Base-by-base conservation (phyloP, 805 yeast genomes). In the Lachancea thermotolerans region DNA sequence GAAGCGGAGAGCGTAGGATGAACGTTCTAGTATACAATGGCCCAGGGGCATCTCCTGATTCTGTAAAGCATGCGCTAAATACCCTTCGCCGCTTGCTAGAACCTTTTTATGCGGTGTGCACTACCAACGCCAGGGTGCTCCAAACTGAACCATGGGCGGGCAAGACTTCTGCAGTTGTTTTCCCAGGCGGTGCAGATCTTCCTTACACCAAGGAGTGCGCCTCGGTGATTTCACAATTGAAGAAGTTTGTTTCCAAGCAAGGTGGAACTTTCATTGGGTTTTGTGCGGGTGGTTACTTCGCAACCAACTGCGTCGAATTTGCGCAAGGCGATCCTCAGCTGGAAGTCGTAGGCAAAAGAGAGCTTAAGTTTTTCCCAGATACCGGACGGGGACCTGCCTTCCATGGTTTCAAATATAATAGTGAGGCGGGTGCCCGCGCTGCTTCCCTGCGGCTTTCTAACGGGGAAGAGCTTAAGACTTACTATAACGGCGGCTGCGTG, bases 121-220 rank as follows among this genome's bases (percentile, higher is more conserved):
- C 85, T 1, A 82, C 87, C 1, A 78, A 79, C 29, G 79, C 85
- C 14, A 62, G 67, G 12, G 77, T 84, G 0, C 59, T 93, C 15
- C 64, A 75, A 42, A 74, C 78, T 18, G 97, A 93, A 56, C 97
- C 99, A 0, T 93, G 99, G 99, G 74, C 75, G 50, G 56, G 76
- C 7, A 85, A 85, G 56, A 85, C 97, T 0, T 70, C 95, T 0
- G 68, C 86, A 51, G 59, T 93, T 36, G 95, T 89, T 1, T 64
- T 93, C 25, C 99, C 99, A 0, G 99, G 99, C 3, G 99, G 99
- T 7, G 97, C 98, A 0, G 99, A 93, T 60, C 67, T 88, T 41
- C 97, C 97, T 0, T 78, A 82, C 53, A 86, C 95, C 51, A 70
- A 73, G 42, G 77, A 74, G 3, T 73, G 95, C 50, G 81, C 83